A percentile compares a stretch with the other conserved stretches of the same genome.
Evolutionary conservation across 192 early-diverging fungal genomes (phyloP).

Genomic region (Dissophora globulifera): DNA sequence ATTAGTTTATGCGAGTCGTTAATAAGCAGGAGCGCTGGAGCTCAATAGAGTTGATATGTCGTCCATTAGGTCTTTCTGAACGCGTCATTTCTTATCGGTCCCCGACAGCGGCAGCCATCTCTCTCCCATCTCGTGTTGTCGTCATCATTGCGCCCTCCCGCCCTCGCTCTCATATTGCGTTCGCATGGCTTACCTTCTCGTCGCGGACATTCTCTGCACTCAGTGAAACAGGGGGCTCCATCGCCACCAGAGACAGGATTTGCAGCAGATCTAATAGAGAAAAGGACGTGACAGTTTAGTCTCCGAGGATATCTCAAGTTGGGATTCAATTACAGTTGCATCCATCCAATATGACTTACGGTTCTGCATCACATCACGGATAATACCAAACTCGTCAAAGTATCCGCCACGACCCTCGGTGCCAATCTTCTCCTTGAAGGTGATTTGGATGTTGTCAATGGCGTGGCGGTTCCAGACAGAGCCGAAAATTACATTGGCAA

Average conservation of each 20-base stretch:
- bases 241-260: slow-evolving; percentile 92
- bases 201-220: slow-evolving; percentile 94
- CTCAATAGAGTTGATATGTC: too few species aligned
- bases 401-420: slow-evolving; percentile 98
- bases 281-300: not conserved
- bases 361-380: slow-evolving; percentile 96
- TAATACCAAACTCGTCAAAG: slow-evolving; percentile 99
- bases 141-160: not conserved
- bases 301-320: not conserved
- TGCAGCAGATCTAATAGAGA: slow-evolving; percentile 81
- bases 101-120: too few species aligned
- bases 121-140: too few species aligned
- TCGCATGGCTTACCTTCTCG: slow-evolving; percentile 87
- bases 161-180: not conserved
- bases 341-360: too few species aligned
- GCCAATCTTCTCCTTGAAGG: slow-evolving; percentile 97
- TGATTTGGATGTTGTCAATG: slow-evolving; percentile 96
- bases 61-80: too few species aligned
- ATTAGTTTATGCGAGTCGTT: not conserved
- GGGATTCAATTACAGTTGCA: too few species aligned
- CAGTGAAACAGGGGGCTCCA: slow-evolving; percentile 91
- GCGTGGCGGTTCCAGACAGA: slow-evolving; percentile 89
- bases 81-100: too few species aligned
- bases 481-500: slow-evolving; percentile 95
- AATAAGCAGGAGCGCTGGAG: not conserved